A percentile compares a stretch with the other conserved stretches of the same genome.
These are phyloP conservation scores for Rhododendron vialii DNA, from an alignment of 148 eudicot genomes.

Conservation along the genomic window DNA sequence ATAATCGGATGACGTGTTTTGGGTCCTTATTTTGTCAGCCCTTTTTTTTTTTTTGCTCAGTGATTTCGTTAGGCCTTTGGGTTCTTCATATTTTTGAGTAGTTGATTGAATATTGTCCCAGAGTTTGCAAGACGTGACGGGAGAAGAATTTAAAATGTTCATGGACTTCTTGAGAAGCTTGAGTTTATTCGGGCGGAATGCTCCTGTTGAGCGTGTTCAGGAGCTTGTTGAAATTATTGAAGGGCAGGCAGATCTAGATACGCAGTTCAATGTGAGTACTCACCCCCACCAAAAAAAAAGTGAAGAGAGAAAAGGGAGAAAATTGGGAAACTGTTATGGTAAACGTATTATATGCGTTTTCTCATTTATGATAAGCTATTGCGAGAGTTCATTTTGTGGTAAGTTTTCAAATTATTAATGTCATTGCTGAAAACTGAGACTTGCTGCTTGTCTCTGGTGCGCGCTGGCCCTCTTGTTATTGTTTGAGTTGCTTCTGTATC, in stretches of 20 bases:
- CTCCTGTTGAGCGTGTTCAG: constrained; percentile 74
- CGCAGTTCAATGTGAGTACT: constrained; percentile 69
- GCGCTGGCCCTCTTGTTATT: not conserved
- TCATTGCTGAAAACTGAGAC: not conserved
- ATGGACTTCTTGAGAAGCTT: constrained; percentile 81
- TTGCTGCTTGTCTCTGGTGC: not conserved
- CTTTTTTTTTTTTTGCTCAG: not conserved
- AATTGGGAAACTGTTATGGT: not conserved
- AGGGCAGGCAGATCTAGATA: constrained; percentile 94
- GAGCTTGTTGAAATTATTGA: constrained; percentile 88
- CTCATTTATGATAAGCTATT: not conserved
- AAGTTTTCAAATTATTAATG: not conserved
- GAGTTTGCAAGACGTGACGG: constrained; percentile 94
- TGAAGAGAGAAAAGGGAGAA: not conserved
- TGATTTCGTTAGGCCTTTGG: not conserved
- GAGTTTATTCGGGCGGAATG: constrained; percentile 75
- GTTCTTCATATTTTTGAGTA: not conserved
- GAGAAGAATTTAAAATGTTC: constrained; percentile 82
- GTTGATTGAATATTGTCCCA: constrained; percentile 32
- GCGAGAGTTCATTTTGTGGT: not conserved
- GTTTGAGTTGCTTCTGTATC: not conserved
- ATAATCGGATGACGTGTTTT: not conserved
- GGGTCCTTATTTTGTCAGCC: not conserved
- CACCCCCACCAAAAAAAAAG: not conserved
- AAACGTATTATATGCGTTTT: not conserved